Evolutionary conservation across 2,329 filamentous ascomycete genomes (phyloP).

Genomic region (Trichoderma sp.): DNA sequence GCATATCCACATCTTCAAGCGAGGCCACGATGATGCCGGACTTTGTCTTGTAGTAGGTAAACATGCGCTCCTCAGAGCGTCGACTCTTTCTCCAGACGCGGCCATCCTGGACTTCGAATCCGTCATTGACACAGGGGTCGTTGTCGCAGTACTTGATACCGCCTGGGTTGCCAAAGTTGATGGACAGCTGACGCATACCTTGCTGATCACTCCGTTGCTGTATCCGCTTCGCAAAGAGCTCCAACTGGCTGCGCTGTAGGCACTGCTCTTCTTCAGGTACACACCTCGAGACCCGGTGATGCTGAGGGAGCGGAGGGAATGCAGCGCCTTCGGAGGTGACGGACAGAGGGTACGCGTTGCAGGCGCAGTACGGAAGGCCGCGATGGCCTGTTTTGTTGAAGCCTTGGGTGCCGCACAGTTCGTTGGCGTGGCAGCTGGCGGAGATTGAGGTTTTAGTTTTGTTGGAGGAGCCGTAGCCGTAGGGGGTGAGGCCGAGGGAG

Average conservation of each 20-base stretch:
- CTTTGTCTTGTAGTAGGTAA: conserved; percentile 26
- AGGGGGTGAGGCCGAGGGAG: conserved; percentile 22
- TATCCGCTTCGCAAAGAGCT: neutral
- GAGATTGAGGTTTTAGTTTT: conserved; percentile 14
- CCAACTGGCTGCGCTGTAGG: conserved; percentile 19
- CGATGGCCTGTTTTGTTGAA: conserved; percentile 24
- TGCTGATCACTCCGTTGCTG: conserved; percentile 7
- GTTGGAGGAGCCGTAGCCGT: neutral
- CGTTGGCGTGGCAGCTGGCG: conserved; percentile 22
- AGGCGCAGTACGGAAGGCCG: conserved; percentile 16
- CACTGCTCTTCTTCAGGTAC: conserved; percentile 24
- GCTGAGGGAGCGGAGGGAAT: neutral
- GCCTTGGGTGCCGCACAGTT: conserved; percentile 23
- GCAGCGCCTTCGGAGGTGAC: conserved; percentile 16
- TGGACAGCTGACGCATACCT: conserved; percentile 4
- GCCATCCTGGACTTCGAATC: conserved; percentile 26
- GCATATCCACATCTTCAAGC: conserved; percentile 10
- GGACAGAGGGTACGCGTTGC: conserved; percentile 28
- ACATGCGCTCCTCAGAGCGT: conserved; percentile 20
- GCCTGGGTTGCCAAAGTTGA: conserved; percentile 27
- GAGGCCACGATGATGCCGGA: conserved; percentile 26
- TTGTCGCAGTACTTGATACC: conserved; percentile 26
- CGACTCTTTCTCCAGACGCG: conserved; percentile 21
- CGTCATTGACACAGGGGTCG: conserved; percentile 27
- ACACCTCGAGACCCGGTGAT: conserved; percentile 27